These are phyloP conservation scores for Wickerhamomyces subpelliculosus DNA, from an alignment of 805 yeast species.

Conservation along the genomic window DNA sequence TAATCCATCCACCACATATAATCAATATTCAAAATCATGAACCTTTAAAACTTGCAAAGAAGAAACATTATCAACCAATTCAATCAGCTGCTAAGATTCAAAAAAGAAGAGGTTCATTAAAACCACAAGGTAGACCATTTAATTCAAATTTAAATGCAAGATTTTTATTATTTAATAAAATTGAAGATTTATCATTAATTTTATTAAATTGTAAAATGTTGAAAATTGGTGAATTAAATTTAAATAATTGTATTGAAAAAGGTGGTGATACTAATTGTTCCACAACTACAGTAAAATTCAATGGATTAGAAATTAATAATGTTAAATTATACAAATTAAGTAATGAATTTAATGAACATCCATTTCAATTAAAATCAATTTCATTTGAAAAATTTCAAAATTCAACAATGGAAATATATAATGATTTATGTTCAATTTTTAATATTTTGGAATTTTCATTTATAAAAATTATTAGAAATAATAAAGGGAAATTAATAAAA, in stretches of 20 bases:
- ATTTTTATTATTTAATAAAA: conserved; percentile 17
- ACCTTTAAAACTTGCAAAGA: conserved; percentile 21
- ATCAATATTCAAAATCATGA: conserved; percentile 15
- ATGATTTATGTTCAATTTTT: conserved; percentile 14
- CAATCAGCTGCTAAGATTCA: conserved; percentile 3
- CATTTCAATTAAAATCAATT: conserved; percentile 9
- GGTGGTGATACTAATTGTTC: too few relatives aligned
- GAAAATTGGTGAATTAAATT: background rate
- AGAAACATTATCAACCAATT: conserved; percentile 16
- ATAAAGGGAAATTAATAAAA: conserved; percentile 31
- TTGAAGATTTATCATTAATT: conserved; percentile 17
- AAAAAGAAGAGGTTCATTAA: conserved; percentile 5
- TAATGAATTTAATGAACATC: background rate
- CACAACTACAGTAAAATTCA: too few relatives aligned
- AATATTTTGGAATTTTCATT: conserved; percentile 22
- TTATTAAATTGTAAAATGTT: conserved; percentile 8
- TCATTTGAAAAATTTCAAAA: conserved; percentile 18
- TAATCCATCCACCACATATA: conserved; percentile 13
- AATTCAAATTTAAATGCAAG: conserved; percentile 20
- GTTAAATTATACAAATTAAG: too few relatives aligned
- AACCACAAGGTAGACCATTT: conserved; percentile 23
- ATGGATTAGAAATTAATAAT: too few relatives aligned
- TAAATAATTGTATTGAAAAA: too few relatives aligned
- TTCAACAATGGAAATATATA: conserved; percentile 13
- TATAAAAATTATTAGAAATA: conserved; percentile 32